Evolutionary conservation across 305 asterid genomes (phyloP).

Genomic region (Fraxinus greggii): DNA sequence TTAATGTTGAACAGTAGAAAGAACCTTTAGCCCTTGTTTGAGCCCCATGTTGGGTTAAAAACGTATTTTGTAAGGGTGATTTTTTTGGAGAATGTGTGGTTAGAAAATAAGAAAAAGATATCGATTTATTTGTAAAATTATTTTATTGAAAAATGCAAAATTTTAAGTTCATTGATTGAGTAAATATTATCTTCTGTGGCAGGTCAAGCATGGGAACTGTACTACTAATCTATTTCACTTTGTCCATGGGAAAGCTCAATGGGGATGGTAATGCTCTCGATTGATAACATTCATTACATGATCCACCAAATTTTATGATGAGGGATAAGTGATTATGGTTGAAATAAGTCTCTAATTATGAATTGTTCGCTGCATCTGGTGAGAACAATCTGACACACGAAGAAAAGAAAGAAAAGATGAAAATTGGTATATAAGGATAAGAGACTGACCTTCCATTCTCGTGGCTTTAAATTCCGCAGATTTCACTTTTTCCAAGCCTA

Average conservation of each 20-base stretch:
- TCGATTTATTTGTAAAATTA: too few species aligned
- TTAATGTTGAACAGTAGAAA: not conserved
- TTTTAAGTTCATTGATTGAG: not conserved
- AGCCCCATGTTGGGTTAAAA: too few species aligned
- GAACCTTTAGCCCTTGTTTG: not conserved
- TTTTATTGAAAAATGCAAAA: too few species aligned
- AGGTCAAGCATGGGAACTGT: constrained; percentile 89
- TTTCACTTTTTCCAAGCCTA: constrained; percentile 3
- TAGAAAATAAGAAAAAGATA: too few species aligned
- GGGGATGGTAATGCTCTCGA: constrained; percentile 37
- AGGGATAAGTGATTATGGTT: constrained; percentile 8
- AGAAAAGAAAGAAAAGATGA: constrained; percentile 15
- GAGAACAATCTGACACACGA: constrained; percentile 22
- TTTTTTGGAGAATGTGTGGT: too few species aligned
- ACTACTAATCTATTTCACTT: constrained; percentile 71
- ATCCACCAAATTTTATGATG: not conserved
- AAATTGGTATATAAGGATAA: constrained; percentile 26
- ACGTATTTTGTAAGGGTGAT: too few species aligned
- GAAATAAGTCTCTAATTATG: constrained; percentile 1
- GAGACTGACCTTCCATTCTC: constrained; percentile 4
- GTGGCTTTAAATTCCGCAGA: constrained; percentile 12
- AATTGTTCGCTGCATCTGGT: not conserved
- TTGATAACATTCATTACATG: constrained; percentile 7
- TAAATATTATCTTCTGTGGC: constrained; percentile 21
- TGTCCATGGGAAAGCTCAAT: constrained; percentile 55